These are phyloP conservation scores for Citrus reticulata DNA, from an alignment of 345 rosid species.

Conservation along the genomic window DNA sequence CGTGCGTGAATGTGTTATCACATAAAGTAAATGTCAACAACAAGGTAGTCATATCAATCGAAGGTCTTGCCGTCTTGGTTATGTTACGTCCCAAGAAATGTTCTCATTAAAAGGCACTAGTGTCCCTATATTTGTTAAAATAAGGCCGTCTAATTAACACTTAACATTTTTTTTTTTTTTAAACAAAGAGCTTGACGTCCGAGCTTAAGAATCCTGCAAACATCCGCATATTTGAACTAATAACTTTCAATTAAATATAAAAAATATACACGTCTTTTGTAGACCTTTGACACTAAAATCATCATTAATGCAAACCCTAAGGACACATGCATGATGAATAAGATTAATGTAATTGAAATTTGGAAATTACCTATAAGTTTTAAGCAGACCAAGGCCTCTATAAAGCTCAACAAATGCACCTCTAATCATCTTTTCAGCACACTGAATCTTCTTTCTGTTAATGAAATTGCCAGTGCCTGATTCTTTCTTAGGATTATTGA, in stretches of 20 bases:
- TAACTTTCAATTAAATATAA: no score
- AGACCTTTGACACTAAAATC: neutral
- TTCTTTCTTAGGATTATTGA: conserved; percentile 61
- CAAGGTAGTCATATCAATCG: neutral
- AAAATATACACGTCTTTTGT: no score
- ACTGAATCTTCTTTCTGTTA: conserved; percentile 69
- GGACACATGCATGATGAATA: neutral
- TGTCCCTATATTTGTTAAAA: no score
- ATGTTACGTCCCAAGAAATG: neutral
- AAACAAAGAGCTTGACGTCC: no score
- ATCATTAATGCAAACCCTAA: neutral
- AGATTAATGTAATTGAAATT: neutral
- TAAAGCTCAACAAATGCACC: conserved; percentile 91
- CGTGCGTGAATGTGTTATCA: neutral
- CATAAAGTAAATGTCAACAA: neutral
- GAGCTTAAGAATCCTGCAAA: no score
- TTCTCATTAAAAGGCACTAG: neutral
- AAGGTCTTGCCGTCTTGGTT: neutral
- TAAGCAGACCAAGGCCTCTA: conserved; percentile 68
- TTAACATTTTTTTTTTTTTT: no score
- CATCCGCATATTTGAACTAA: no score
- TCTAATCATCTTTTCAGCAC: conserved; percentile 85
- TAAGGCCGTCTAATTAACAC: no score
- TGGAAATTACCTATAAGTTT: conserved; percentile 58
- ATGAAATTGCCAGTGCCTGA: conserved; percentile 49